Conservation (phyloP, 345 rosid species). For the Laguncularia racemosa region DNA sequence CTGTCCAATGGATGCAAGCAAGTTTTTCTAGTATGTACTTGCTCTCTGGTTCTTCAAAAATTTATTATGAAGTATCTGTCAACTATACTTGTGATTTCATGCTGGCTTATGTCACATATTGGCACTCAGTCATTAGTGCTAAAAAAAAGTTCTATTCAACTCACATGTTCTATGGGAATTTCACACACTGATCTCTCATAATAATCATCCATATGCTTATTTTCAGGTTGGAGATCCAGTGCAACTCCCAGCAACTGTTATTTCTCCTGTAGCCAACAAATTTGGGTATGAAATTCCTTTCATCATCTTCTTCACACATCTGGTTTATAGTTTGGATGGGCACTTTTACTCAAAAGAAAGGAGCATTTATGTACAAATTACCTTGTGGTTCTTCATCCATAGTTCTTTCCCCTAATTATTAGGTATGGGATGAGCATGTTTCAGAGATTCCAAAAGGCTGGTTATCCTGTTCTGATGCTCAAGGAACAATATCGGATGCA, state of each 20-base stretch:
- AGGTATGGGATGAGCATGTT: slow-evolving; percentile 94
- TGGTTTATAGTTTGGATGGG: too few relatives aligned
- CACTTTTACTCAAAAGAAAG: too few relatives aligned
- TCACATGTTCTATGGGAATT: not conserved
- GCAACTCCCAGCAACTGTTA: slow-evolving; percentile 96
- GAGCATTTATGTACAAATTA: too few relatives aligned
- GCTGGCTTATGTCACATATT: too few relatives aligned
- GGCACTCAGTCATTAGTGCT: too few relatives aligned
- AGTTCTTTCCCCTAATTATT: slow-evolving; percentile 12
- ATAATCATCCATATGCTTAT: not conserved
- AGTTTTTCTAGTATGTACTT: slow-evolving; percentile 75
- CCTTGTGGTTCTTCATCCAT: not conserved
- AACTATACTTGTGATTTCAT: too few relatives aligned
- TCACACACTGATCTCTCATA: not conserved
- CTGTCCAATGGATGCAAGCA: slow-evolving; percentile 92
- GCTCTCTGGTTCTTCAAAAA: not conserved
- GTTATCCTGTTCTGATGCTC: slow-evolving; percentile 91
- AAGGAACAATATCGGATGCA: slow-evolving; percentile 95
- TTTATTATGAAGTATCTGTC: not conserved
- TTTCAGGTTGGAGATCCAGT: slow-evolving; percentile 90
- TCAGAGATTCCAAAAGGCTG: slow-evolving; percentile 93
- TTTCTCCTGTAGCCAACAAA: slow-evolving; percentile 68
- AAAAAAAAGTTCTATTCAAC: not conserved
- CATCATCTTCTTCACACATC: too few relatives aligned
- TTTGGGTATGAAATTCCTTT: slow-evolving; percentile 45